phyloP scores from a whole-genome alignment of 139 green algal genomes.

The Chlorella sp. region DNA sequence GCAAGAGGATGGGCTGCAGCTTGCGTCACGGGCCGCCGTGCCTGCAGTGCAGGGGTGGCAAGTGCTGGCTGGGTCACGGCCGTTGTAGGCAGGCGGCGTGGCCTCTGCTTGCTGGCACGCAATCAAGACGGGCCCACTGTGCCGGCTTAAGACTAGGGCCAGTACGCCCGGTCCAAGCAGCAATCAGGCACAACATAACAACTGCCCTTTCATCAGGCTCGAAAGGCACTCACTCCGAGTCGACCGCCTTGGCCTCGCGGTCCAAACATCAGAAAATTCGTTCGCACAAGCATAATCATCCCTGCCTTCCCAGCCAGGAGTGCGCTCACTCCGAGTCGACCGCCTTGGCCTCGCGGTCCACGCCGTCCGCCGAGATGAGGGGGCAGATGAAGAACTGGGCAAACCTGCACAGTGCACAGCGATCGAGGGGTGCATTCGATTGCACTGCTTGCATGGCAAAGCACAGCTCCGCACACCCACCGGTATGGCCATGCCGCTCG shows the following conservation, averaged over 20 bases:
- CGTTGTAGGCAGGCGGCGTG: too few species aligned
- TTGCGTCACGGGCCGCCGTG: not conserved
- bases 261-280: too few species aligned
- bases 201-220: too few species aligned
- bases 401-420: constrained; percentile 42
- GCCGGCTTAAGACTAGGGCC: too few species aligned
- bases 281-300: not conserved
- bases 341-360: constrained; percentile 84
- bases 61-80: too few species aligned
- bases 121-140: too few species aligned
- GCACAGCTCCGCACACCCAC: not conserved
- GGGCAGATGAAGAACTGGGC: constrained; percentile 92
- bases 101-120: too few species aligned
- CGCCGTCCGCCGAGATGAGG: constrained; percentile 77
- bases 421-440: too few species aligned
- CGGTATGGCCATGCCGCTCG: too few species aligned
- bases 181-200: too few species aligned
- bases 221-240: constrained; percentile 69
- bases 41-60: too few species aligned
- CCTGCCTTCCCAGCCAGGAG: not conserved
- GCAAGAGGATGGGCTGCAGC: not conserved
- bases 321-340: constrained; percentile 70
- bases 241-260: constrained; percentile 82
- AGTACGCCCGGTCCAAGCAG: too few species aligned
- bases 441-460: not conserved